Conservation (phyloP, 768 basidiomycete species). For the Pisolithus tinctorius region DNA sequence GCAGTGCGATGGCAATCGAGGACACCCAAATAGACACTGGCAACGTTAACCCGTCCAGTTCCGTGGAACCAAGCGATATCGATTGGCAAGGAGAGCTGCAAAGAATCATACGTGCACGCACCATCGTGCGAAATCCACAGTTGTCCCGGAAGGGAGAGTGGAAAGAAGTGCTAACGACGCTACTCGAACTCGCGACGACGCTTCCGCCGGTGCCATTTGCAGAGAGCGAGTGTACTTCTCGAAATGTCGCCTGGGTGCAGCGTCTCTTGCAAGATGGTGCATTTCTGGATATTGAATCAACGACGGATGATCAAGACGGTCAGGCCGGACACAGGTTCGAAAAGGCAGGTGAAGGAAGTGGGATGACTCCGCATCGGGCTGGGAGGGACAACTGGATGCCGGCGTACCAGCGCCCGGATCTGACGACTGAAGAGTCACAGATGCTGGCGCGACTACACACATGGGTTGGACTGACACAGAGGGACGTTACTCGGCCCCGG, state of each 20-base stretch:
- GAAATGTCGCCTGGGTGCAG: slow-evolving; percentile 47
- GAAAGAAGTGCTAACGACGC: slow-evolving; percentile 36
- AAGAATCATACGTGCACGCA: slow-evolving; percentile 47
- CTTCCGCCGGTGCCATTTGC: slow-evolving; percentile 31
- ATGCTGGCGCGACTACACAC: slow-evolving; percentile 45
- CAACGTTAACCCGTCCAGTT: neutral
- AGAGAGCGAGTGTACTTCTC: slow-evolving; percentile 30
- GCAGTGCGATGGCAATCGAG: neutral
- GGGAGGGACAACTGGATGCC: neutral
- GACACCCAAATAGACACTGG: neutral
- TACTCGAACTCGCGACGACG: slow-evolving; percentile 42
- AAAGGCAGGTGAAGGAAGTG: neutral
- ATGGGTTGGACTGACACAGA: slow-evolving; percentile 43
- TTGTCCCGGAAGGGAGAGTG: slow-evolving; percentile 39
- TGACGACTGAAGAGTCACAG: slow-evolving; percentile 32
- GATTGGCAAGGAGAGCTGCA: slow-evolving; percentile 54
- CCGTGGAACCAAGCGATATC: slow-evolving; percentile 14
- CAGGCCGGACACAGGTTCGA: neutral
- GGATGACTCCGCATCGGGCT: neutral
- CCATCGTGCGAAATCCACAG: slow-evolving; percentile 32
- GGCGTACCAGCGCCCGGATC: neutral
- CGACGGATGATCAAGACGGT: neutral
- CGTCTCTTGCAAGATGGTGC: slow-evolving; percentile 34
- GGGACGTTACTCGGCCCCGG: slow-evolving; percentile 28
- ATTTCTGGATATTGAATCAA: slow-evolving; percentile 37